A percentile compares a stretch with the other conserved stretches of the same genome.
Conservation (phyloP, 768 basidiomycete species). For the Suillus brevipes region DNA sequence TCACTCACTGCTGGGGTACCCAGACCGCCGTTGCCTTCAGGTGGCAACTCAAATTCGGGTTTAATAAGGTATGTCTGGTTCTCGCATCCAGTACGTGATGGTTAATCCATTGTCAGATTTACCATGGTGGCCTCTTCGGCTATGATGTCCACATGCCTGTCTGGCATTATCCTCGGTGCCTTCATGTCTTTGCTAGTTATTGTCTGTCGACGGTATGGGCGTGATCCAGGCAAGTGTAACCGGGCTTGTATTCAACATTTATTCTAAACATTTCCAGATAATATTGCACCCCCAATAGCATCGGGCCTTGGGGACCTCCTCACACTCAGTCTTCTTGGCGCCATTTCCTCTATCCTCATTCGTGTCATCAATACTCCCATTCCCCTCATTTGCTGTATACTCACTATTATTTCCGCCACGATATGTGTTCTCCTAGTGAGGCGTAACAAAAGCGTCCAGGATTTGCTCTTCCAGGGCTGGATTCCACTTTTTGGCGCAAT, state of each 20-base stretch:
- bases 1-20: constrained; percentile 19
- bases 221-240: constrained; percentile 73
- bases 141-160: constrained; percentile 79
- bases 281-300: constrained; percentile 93
- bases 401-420: constrained; percentile 49
- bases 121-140: constrained; percentile 74
- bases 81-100: background rate
- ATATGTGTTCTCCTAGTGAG: constrained; percentile 56
- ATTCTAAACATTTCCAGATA: constrained; percentile 54
- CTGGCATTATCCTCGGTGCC: constrained; percentile 78
- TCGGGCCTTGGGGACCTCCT: constrained; percentile 91
- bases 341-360: constrained; percentile 66
- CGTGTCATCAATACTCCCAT: constrained; percentile 61
- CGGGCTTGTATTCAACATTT: background rate
- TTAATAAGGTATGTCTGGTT: constrained; percentile 35
- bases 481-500: constrained; percentile 85
- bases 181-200: constrained; percentile 91
- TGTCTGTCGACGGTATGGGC: constrained; percentile 67
- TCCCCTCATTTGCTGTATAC: constrained; percentile 54
- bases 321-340: constrained; percentile 79
- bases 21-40: constrained; percentile 25
- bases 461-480: constrained; percentile 86
- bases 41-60: constrained; percentile 36
- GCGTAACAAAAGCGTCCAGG: constrained; percentile 66
- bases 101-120: constrained; percentile 48